Evolutionary conservation across 305 asterid species (phyloP), one percentile per base, ranked within the genome.

Genomic region (Caryopteris hybrid): DNA sequence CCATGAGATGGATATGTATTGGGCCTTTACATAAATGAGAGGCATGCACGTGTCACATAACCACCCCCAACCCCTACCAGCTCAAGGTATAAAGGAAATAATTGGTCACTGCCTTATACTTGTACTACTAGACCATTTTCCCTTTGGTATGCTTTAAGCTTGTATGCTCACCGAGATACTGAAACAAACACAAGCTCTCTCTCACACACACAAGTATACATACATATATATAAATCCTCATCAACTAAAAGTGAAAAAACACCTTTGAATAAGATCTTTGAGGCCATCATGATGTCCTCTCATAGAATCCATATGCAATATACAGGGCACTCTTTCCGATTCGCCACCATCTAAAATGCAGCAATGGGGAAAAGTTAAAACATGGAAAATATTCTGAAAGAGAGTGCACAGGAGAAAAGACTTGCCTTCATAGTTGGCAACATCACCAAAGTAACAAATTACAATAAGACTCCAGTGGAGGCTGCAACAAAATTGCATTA

Each of bases 251-350:
- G 22, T 25, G 52, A 52, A 57, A 69, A n/a, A 22, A 43, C 80
- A 95, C 99, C 98, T 85, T 57, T 81, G 96, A 70, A 91, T 71
- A 70, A 88, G 96, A 74, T 80, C 88, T 85, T 85, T 88, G 63
- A 95, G 97, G 74, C 87, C 95, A 17, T 65, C 69, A 79, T 95
- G 99, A 74, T 78, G 85, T 83, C 98, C 98, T 83, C 81, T 87
- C 39, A 95, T 61, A 71, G 99, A 95, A 84, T 95, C 97, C 99
- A 95, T 86, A 82, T 95, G 99, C 82, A 95, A 79, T 79, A 95
- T 84, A 78, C 99, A 95, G 5, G 99, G 99, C 39, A 89, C 92
- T 80, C 85, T 85, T 31, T 51, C 74, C 27, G 73, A 63, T 36
- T 75, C 76, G 50, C 42, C 76, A 46, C 58, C 86, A 82, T 80